Evolutionary conservation across 768 basidiomycete species (phyloP), one percentile per base, ranked within the genome.

Genomic region (Termitomyces sp.): DNA sequence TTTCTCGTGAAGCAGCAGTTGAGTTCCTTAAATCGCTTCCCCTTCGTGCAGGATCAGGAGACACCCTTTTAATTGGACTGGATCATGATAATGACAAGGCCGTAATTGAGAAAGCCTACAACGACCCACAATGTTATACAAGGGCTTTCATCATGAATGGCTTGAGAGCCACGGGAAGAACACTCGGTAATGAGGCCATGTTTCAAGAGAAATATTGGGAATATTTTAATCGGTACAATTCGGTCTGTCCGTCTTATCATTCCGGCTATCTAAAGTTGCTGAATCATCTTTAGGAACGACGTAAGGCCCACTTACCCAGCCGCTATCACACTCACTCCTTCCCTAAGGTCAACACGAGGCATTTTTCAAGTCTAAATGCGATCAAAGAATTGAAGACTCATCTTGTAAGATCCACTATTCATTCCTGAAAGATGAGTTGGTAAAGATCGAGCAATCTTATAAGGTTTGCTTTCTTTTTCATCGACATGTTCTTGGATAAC

Each of bases 11-110:
- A 5, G 87, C 81, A 24, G 90, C 87, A 9, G 80, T 78, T 0
- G 71, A 78, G 0, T 98, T 99, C 72, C 80, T 99, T 51, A 77
- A 78, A 7, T 83, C 84, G 2, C 74, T 98, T 29, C 94, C 94
- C 4, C 76, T 98, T 26, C 84, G 88, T 14, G 74, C 89, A 10
- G 81, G 86, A 6, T 77, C 74, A 20, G 86, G 85, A 2, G 95
- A 97, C 68, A 96, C 92, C 0, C 76, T 98, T 8, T 74, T 98
- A 2, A 78, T 99, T 10, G 95, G 95, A n/a, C 73, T 98, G 44
- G 96, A 98, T 69, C 92, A 93, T 56, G 82, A 88, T 67, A 88
- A 90, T 62, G 81, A 81, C 37, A 78, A 79, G 55, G 68, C 72
- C n/a, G 74, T 81, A 59, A 88, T 98, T 55, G 91, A 95, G 67